Evolutionary conservation across 2,329 filamentous ascomycete species (phyloP).

Genomic region (Teratosphaeria nubilosa): DNA sequence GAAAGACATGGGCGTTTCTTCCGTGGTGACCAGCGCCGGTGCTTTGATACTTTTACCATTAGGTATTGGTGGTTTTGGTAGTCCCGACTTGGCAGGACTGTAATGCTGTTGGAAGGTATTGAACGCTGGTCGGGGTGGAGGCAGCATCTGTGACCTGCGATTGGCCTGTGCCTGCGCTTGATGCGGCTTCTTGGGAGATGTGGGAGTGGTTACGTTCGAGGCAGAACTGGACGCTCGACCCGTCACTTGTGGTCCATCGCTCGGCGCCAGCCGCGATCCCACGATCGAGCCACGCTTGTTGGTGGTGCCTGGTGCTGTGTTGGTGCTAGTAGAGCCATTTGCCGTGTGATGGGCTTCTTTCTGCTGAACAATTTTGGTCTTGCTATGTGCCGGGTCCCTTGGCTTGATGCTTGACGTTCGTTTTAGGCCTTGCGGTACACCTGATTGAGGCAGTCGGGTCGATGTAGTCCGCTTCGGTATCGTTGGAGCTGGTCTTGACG

Average conservation of each 20-base stretch:
- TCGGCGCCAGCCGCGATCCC: slow-evolving; percentile 9
- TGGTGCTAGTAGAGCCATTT: slow-evolving; percentile 1
- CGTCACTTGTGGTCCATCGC: slow-evolving; percentile 6
- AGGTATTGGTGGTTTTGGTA: slow-evolving; percentile 50
- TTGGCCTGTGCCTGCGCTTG: not conserved
- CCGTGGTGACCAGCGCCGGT: slow-evolving; percentile 24
- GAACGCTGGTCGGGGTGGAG: slow-evolving; percentile 43
- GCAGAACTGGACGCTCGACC: slow-evolving; percentile 5
- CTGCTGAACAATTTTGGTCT: slow-evolving; percentile 3
- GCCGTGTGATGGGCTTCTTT: slow-evolving; percentile 1
- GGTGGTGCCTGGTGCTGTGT: slow-evolving; percentile 2
- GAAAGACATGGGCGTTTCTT: slow-evolving; percentile 27
- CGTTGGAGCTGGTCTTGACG: not conserved
- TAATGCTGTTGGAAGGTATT: slow-evolving; percentile 57
- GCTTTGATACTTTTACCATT: slow-evolving; percentile 50
- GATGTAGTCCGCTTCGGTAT: slow-evolving; percentile 14
- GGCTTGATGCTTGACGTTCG: slow-evolving; percentile 7
- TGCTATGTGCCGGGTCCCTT: slow-evolving; percentile 6
- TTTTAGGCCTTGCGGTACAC: slow-evolving; percentile 4
- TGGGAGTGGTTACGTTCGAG: slow-evolving; percentile 7
- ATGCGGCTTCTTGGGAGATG: not conserved
- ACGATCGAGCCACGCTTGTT: slow-evolving; percentile 15
- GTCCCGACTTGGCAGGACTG: slow-evolving; percentile 51
- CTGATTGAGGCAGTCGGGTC: slow-evolving; percentile 13
- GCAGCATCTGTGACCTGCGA: slow-evolving; percentile 18